Evolutionary conservation across 371 early-diverging fungal species (phyloP).

Genomic region (Mortierella sp.): DNA sequence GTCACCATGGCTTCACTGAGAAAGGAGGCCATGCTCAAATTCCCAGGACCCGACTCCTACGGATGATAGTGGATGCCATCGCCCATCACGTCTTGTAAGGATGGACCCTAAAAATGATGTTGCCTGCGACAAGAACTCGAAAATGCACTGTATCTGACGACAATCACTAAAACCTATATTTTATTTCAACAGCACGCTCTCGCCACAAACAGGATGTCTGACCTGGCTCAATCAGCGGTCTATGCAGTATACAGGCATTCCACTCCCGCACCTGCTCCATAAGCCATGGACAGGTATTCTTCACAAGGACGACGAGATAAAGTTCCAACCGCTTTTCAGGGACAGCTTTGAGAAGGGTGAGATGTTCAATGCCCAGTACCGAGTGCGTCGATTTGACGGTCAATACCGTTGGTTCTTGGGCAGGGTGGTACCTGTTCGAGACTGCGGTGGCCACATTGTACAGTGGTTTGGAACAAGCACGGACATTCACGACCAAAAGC

Average conservation of each 20-base stretch:
- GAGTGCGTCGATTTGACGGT: constrained; percentile 72
- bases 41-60: constrained; percentile 68
- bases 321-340: constrained; percentile 67
- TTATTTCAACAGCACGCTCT: constrained; percentile 62
- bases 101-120: not conserved
- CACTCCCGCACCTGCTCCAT: constrained; percentile 67
- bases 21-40: constrained; percentile 54
- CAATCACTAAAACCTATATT: not conserved
- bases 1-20: constrained; percentile 27
- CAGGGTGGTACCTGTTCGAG: constrained; percentile 72
- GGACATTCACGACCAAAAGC: constrained; percentile 74
- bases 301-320: constrained; percentile 70
- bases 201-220: constrained; percentile 65
- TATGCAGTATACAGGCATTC: constrained; percentile 67
- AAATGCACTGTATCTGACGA: not conserved
- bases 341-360: constrained; percentile 68
- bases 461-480: constrained; percentile 72
- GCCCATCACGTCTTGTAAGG: constrained; percentile 77
- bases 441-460: constrained; percentile 69
- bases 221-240: constrained; percentile 77
- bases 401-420: constrained; percentile 73
- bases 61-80: constrained; percentile 74
- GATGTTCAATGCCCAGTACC: constrained; percentile 72
- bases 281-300: constrained; percentile 67
- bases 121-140: not conserved